These are phyloP conservation scores for Neltuma alba DNA, from an alignment of 306 rosid genomes.

Conservation along the genomic window DNA sequence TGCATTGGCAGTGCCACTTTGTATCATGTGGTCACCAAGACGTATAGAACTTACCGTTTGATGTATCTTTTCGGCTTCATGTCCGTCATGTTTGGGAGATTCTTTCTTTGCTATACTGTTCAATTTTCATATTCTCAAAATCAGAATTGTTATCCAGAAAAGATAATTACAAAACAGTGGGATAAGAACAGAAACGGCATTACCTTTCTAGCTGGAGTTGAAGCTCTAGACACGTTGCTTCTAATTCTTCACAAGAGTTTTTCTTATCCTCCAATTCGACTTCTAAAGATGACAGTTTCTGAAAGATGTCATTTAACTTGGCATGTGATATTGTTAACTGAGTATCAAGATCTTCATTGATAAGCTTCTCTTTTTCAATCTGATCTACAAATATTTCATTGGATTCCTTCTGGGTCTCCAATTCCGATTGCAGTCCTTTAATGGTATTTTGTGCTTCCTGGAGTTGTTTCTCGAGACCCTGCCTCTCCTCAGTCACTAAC, in stretches of 20 bases:
- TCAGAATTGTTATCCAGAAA: slow-evolving; percentile 32
- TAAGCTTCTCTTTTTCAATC: slow-evolving; percentile 54
- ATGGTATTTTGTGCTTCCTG: slow-evolving; percentile 66
- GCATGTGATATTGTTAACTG: slow-evolving; percentile 63
- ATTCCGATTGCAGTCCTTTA: slow-evolving; percentile 56
- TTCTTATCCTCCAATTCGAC: slow-evolving; percentile 77
- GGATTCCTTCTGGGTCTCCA: slow-evolving; percentile 54
- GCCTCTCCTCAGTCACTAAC: slow-evolving; percentile 46
- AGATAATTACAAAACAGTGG: slow-evolving; percentile 4
- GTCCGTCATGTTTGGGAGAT: slow-evolving; percentile 48
- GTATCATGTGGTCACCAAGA: slow-evolving; percentile 8
- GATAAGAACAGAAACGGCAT: neutral
- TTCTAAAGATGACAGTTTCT: slow-evolving; percentile 77
- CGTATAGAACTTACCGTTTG: slow-evolving; percentile 60
- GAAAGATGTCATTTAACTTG: slow-evolving; percentile 59
- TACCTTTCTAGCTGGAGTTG: slow-evolving; percentile 91
- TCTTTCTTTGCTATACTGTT: slow-evolving; percentile 72
- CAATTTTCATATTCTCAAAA: slow-evolving; percentile 26
- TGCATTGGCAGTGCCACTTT: slow-evolving; percentile 2
- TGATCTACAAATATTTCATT: slow-evolving; percentile 57
- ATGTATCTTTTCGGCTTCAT: slow-evolving; percentile 58
- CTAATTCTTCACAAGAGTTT: slow-evolving; percentile 73
- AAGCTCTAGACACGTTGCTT: slow-evolving; percentile 85
- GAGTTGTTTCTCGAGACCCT: slow-evolving; percentile 54
- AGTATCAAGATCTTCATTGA: slow-evolving; percentile 75